Percentiles rank a stretch among this genome's conserved stretches.
These are phyloP conservation scores for Paecilomyces sp. DNA, from an alignment of 2,329 filamentous ascomycete genomes.

Conservation along the genomic window DNA sequence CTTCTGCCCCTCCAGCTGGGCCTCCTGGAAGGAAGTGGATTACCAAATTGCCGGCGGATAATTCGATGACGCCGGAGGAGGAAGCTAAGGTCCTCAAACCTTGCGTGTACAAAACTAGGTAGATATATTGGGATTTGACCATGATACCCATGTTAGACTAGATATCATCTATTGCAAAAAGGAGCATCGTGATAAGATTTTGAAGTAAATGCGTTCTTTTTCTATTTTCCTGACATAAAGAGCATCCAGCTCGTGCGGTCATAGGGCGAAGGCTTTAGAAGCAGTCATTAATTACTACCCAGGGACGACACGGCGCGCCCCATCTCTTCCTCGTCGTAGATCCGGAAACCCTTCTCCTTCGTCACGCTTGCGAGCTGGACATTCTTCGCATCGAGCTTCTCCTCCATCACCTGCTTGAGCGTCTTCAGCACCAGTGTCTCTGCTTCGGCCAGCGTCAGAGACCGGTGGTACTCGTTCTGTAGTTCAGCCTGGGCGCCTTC, in stretches of 20 bases:
- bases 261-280: neutral
- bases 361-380: slow-evolving; percentile 97
- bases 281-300: slow-evolving; percentile 35
- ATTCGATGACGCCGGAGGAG: slow-evolving; percentile 50
- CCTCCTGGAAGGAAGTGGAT: slow-evolving; percentile 41
- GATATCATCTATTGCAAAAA: neutral
- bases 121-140: slow-evolving; percentile 13
- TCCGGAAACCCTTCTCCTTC: slow-evolving; percentile 94
- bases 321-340: slow-evolving; percentile 99
- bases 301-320: slow-evolving; percentile 74
- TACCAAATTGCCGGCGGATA: slow-evolving; percentile 48
- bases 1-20: slow-evolving; percentile 21
- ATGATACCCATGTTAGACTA: neutral
- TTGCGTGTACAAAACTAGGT: slow-evolving; percentile 90
- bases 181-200: neutral
- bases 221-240: neutral
- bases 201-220: neutral
- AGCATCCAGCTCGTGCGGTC: neutral
- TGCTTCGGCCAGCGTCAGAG: slow-evolving; percentile 82
- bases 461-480: slow-evolving; percentile 99
- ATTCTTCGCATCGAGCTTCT: slow-evolving; percentile 98
- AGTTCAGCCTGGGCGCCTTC: slow-evolving; percentile 96
- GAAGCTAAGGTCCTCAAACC: slow-evolving; percentile 77
- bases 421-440: slow-evolving; percentile 96
- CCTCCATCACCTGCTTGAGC: slow-evolving; percentile 99